Percentiles rank a stretch among this genome's conserved stretches.
Conservation (phyloP, 2,329 filamentous ascomycete species). For the Aschersonia sp. region DNA sequence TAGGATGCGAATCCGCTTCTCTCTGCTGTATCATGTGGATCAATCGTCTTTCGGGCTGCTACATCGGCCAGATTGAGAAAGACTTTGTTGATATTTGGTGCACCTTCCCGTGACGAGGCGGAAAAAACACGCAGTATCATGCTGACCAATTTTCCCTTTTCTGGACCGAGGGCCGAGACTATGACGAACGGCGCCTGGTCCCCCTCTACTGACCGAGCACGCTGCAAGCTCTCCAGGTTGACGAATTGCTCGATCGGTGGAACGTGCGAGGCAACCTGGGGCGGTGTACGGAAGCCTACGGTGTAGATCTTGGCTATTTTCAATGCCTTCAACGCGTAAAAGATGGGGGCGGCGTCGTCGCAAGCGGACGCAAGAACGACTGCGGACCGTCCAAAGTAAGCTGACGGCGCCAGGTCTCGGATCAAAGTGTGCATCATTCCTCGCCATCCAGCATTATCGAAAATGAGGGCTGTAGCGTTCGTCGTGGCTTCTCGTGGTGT, state of each 20-base stretch:
- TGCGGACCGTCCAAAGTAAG: constrained; percentile 61
- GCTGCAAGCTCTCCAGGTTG: constrained; percentile 49
- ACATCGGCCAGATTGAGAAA: constrained; percentile 65
- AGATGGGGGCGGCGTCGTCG: constrained; percentile 62
- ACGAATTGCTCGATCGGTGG: constrained; percentile 69
- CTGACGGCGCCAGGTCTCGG: constrained; percentile 67
- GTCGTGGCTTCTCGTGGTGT: constrained; percentile 18
- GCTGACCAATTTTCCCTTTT: constrained; percentile 65
- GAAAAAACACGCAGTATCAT: constrained; percentile 65
- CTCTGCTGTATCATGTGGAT: constrained; percentile 56
- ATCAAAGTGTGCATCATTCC: constrained; percentile 72
- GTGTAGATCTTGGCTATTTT: constrained; percentile 70
- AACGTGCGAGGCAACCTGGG: constrained; percentile 43
- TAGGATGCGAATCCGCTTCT: constrained; percentile 68
- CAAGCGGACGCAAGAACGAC: constrained; percentile 60
- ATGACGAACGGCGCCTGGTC: constrained; percentile 60
- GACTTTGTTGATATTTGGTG: constrained; percentile 43
- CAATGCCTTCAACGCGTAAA: constrained; percentile 66
- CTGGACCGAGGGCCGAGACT: constrained; percentile 62
- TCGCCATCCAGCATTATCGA: constrained; percentile 77
- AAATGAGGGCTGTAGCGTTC: constrained; percentile 44
- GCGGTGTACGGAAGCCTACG: constrained; percentile 59
- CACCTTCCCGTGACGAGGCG: constrained; percentile 14
- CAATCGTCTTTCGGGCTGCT: constrained; percentile 37
- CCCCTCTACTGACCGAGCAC: constrained; percentile 32